Evolutionary conservation across 2,329 filamentous ascomycete genomes (phyloP), one percentile per base, ranked within the genome.

Genomic region (Tricladium varicosporioides): DNA sequence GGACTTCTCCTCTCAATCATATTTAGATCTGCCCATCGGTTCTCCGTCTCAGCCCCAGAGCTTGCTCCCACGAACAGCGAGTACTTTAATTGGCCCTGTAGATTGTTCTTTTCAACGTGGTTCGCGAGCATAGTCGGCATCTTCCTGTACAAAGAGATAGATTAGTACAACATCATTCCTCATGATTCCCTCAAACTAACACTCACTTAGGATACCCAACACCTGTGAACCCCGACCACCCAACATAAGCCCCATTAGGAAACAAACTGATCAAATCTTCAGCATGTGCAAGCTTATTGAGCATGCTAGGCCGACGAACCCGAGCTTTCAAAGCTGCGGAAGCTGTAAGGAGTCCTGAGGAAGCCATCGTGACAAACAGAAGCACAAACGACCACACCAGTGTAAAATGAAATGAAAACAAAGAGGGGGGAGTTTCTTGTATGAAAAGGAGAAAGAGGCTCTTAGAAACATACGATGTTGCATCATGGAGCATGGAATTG

Each of bases 151-250:
- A 60, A 5, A 18, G 48, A 47, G 15, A 60, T 55, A 33, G 22
- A 43, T 59, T 52, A 60, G 52, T 51, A 54, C 32, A n/a, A 9
- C 27, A 42, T 5, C 43, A 2, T 46, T 22, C 2, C 11, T 19
- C 18, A 46, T 42, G 27, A 19, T 16, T 36, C 31, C n/a, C 53
- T 15, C 33, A 8, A 27, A 14, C 46, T 5, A 16, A 40, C 14
- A 77, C 83, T 67, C 76, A 89, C 88, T 94, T 94, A 62, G 90
- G 90, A 76, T 94, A 94, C 58, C 90, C 90, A 53, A 95, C 91
- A 67, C 91, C 91, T 11, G 91, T 96, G 75, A 96, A 96, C 36
- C 91, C 91, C 62, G 86, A 91, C 91, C 91, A 96, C 68, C 91
- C 92, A 67, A 96, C 84, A 73, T 94, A 94, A n/a, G 89, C 76